Conservation (phyloP, 192 early-diverging fungal genomes). For the Coemansia sp. region DNA sequence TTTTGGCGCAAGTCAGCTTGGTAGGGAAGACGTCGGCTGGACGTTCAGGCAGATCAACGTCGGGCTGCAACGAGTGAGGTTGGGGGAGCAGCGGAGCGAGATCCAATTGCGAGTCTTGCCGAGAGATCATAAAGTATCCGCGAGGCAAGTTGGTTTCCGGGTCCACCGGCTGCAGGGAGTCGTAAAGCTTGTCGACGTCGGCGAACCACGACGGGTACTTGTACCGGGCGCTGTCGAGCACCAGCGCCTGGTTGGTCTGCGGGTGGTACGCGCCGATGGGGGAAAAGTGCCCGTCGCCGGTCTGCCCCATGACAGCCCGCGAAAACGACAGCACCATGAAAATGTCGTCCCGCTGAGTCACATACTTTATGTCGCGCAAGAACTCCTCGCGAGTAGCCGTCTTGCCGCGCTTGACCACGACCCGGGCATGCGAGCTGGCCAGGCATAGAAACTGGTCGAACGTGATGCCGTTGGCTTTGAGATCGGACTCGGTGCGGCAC, state of each 20-base stretch:
- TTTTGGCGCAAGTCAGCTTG: conserved; percentile 33
- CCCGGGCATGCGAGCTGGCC: conserved; percentile 83
- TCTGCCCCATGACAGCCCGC: conserved; percentile 72
- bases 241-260: conserved; percentile 68
- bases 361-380: conserved; percentile 65
- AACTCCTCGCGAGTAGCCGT: conserved; percentile 73
- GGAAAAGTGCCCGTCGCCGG: conserved; percentile 93
- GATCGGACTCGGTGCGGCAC: conserved; percentile 65
- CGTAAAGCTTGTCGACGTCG: conserved; percentile 67
- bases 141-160: conserved; percentile 73
- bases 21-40: conserved; percentile 29
- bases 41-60: conserved; percentile 35
- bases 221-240: conserved; percentile 86
- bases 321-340: conserved; percentile 90
- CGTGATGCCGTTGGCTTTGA: conserved; percentile 83
- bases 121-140: conserved; percentile 81
- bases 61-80: background rate
- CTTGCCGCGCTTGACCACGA: conserved; percentile 69
- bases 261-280: conserved; percentile 84
- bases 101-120: conserved; percentile 19
- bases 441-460: conserved; percentile 88
- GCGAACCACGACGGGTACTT: conserved; percentile 92
- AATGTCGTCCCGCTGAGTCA: conserved; percentile 65
- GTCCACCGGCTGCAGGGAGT: conserved; percentile 81
- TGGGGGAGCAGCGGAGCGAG: conserved; percentile 1